Evolutionary conservation across 129 eudicot species (phyloP), one percentile per base, ranked within the genome.

Genomic region (Flaveria brownii): DNA sequence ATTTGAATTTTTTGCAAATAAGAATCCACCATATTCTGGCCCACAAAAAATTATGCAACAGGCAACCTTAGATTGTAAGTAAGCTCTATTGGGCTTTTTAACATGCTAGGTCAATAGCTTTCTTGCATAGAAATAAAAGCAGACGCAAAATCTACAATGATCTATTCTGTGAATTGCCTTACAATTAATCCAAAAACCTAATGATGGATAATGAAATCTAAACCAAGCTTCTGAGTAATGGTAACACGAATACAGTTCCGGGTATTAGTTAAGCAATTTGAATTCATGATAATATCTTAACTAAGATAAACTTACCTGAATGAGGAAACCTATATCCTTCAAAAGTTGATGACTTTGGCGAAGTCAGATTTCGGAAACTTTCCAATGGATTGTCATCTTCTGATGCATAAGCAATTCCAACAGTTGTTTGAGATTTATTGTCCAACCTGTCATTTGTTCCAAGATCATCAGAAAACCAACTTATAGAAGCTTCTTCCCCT

Each of bases 321-420:
- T 17, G 80, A 46, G 82, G 86, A 80, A 71, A 49, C 6, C 28
- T 33, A 76, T 39, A 78, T 76, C 80, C 77, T 66, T 95, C 88
- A 71, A 90, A 85, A 76, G 81, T 70, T 26, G 99, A 87, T 68
- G 99, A 86, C 83, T 91, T 95, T 62, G 84, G 89, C 89, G 89
- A 86, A 18, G 86, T 81, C 55, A 75, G 77, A 56, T 88, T 85
- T 52, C 86, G 76, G 20, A 82, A 87, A 77, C 86, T 89, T 72
- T 86, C 96, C 85, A 91, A 70, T 8, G 99, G 96, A 78, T 97
- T 91, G 65, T 96, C 96, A 63, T 87, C 96, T 86, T 89, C 97
- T n/a, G 99, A 91, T 73, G 92, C 90, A 86, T 84, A 87, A 64
- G 92, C 84, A 66, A 91, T 86, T 86, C 71, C 92, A 23, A 64